These are phyloP conservation scores for Alopecurus myosuroides DNA, from an alignment of 176 grass and related monocot species.

Conservation along the genomic window DNA sequence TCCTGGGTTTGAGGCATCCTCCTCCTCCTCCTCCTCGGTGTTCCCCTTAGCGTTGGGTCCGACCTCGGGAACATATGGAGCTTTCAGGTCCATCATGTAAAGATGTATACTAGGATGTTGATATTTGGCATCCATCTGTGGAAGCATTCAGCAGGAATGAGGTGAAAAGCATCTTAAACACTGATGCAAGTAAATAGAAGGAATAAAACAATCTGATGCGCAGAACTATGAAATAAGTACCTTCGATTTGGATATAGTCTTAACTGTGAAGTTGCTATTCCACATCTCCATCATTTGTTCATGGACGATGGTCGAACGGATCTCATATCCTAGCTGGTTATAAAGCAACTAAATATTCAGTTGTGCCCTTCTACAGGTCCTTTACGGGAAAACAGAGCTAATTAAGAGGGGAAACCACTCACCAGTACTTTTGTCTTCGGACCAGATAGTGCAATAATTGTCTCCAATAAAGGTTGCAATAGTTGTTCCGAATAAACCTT, in stretches of 20 bases:
- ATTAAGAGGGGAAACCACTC: not conserved
- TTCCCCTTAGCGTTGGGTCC: not conserved
- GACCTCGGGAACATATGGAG: not conserved
- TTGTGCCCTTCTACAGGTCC: not conserved
- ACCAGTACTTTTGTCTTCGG: conserved; percentile 81
- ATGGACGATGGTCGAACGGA: conserved; percentile 75
- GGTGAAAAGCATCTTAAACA: not conserved
- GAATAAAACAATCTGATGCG: not conserved
- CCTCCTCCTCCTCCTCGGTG: conserved; percentile 49
- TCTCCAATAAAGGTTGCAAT: conserved; percentile 69
- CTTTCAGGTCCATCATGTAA: conserved; percentile 81
- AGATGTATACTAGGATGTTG: conserved; percentile 83
- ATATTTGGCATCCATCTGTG: conserved; percentile 85
- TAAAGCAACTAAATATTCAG: not conserved
- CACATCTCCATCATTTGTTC: conserved; percentile 92
- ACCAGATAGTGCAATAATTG: conserved; percentile 83
- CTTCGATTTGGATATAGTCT: conserved; percentile 73
- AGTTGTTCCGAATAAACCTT: conserved; percentile 93
- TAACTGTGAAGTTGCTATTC: conserved; percentile 77
- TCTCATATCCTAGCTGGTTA: conserved; percentile 80
- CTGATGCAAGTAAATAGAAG: not conserved
- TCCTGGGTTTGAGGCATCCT: conserved; percentile 24
- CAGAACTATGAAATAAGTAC: not conserved
- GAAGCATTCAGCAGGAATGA: not conserved
- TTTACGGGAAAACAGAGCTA: not conserved